Percentiles rank a stretch among this genome's conserved stretches.
These are phyloP conservation scores for Tetrapyrgos nigripes DNA, from an alignment of 1,284 basidiomycete genomes.

Conservation along the genomic window DNA sequence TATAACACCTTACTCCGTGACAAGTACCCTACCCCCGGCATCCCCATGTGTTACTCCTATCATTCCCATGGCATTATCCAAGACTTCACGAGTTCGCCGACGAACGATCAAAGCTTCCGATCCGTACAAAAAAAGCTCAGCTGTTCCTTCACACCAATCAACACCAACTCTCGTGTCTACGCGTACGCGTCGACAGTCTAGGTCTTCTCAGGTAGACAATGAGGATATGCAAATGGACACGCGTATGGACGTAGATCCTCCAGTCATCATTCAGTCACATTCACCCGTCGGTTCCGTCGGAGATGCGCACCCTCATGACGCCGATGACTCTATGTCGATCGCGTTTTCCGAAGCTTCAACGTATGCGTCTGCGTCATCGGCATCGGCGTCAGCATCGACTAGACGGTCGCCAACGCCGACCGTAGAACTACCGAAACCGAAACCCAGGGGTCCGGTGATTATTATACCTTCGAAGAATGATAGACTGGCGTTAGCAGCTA, in stretches of 20 bases:
- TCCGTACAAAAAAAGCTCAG: background rate
- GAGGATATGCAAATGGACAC: background rate
- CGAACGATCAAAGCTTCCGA: background rate
- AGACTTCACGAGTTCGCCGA: background rate
- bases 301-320: too few species aligned
- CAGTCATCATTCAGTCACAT: too few species aligned
- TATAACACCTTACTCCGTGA: background rate
- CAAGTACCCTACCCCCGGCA: background rate
- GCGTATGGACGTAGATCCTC: background rate
- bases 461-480: background rate
- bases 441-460: background rate
- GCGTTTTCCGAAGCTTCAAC: too few species aligned
- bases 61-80: background rate
- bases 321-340: too few species aligned
- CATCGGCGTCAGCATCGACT: background rate
- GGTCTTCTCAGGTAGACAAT: constrained; percentile 5
- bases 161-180: background rate
- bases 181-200: background rate
- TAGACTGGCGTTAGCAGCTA: background rate
- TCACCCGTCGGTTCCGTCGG: too few species aligned
- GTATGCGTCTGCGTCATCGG: background rate
- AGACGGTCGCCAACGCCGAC: background rate
- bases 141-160: background rate
- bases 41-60: background rate
- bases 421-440: background rate